These are phyloP conservation scores for Nematocida ausubeli DNA, from an alignment of 371 early-diverging fungal genomes.

Conservation along the genomic window DNA sequence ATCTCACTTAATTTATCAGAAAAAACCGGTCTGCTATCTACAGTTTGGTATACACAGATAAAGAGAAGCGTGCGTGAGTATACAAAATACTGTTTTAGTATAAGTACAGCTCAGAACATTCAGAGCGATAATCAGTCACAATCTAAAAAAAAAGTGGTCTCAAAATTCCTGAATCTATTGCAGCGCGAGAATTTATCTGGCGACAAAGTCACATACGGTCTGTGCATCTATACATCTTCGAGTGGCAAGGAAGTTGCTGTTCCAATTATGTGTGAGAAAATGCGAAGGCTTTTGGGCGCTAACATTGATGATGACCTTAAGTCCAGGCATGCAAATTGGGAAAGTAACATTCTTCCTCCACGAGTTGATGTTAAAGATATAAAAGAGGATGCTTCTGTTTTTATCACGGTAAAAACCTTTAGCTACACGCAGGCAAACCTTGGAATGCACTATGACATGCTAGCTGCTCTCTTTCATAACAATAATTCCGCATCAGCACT, in stretches of 20 bases:
- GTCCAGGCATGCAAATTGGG: neutral
- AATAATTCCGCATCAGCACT: too few species aligned
- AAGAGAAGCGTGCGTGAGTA: neutral
- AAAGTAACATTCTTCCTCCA: neutral
- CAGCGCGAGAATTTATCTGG: neutral
- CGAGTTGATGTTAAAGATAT: neutral
- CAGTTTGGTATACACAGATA: neutral
- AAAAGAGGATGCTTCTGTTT: neutral
- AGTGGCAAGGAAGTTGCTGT: neutral
- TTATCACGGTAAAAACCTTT: neutral
- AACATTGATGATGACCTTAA: too few species aligned
- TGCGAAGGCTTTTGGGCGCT: neutral
- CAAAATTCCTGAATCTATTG: neutral
- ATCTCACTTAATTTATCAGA: neutral
- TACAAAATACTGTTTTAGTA: too few species aligned
- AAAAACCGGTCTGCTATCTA: neutral
- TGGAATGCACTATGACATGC: too few species aligned
- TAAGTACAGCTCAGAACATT: too few species aligned
- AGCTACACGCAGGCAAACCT: too few species aligned
- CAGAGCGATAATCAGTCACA: too few species aligned
- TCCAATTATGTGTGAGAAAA: neutral
- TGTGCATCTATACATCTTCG: neutral
- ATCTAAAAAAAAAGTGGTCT: neutral
- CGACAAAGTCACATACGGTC: neutral
- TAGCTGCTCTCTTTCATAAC: too few species aligned